Conservation (phyloP, 768 basidiomycete genomes). For the Mycena alexandri region DNA sequence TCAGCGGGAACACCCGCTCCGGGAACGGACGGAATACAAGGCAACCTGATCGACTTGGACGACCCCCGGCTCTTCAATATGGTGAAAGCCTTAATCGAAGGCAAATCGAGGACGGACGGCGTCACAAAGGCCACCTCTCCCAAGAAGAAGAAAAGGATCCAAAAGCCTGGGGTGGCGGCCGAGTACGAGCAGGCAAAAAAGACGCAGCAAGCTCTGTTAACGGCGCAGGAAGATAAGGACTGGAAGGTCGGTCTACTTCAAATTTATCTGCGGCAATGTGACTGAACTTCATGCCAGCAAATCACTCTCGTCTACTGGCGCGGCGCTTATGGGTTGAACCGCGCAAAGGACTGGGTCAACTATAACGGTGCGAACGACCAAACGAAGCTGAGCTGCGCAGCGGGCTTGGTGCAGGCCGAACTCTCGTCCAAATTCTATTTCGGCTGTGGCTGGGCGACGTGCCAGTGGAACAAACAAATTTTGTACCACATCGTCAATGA, state of each 20-base stretch:
- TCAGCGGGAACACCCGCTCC: not conserved
- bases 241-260: conserved; percentile 9
- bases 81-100: too few relatives aligned
- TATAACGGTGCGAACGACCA: not conserved
- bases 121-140: too few relatives aligned
- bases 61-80: too few relatives aligned
- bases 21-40: too few relatives aligned
- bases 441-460: not conserved
- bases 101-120: too few relatives aligned
- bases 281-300: too few relatives aligned
- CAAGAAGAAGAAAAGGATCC: too few relatives aligned
- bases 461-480: conserved; percentile 3
- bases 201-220: not conserved
- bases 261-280: not conserved
- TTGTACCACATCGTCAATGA: too few relatives aligned
- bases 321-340: not conserved
- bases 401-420: conserved; percentile 2
- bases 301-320: too few relatives aligned
- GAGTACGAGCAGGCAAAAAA: not conserved
- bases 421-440: too few relatives aligned
- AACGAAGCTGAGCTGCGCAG: too few relatives aligned
- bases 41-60: too few relatives aligned
- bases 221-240: not conserved
- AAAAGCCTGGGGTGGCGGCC: not conserved
- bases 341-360: not conserved